A percentile compares a stretch with the other conserved stretches of the same genome.
These are phyloP conservation scores for Exophiala phaeomuriformis DNA, from an alignment of 2,329 filamentous ascomycete genomes.

Conservation along the genomic window DNA sequence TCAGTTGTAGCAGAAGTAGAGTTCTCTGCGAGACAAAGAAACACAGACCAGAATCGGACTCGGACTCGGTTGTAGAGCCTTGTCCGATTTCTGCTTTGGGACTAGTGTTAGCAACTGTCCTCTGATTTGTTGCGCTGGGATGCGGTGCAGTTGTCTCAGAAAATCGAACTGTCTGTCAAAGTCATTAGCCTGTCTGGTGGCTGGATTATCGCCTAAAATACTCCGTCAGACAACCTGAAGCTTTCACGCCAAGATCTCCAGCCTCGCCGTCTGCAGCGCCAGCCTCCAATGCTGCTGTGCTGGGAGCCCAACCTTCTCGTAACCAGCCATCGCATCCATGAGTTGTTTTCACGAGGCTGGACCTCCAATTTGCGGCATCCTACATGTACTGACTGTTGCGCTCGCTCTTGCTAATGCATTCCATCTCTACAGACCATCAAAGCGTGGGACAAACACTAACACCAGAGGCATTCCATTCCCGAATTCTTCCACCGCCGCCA, in stretches of 20 bases:
- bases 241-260: background rate
- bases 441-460: background rate
- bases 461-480: background rate
- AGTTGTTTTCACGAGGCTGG: slow-evolving; percentile 14
- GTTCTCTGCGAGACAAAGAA: too few species aligned
- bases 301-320: slow-evolving; percentile 6
- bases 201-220: background rate
- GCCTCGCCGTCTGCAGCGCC: background rate
- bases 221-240: background rate
- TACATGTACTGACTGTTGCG: slow-evolving; percentile 16
- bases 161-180: background rate
- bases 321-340: slow-evolving; percentile 15
- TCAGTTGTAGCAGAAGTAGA: too few species aligned
- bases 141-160: background rate
- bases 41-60: too few species aligned
- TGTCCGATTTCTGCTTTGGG: background rate
- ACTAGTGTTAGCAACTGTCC: background rate
- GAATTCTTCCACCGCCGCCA: background rate
- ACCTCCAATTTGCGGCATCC: slow-evolving; percentile 8
- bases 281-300: slow-evolving; percentile 1
- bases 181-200: background rate
- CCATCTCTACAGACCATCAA: slow-evolving; percentile 5
- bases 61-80: background rate
- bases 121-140: background rate
- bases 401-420: slow-evolving; percentile 14